Conservation (phyloP, 2,329 filamentous ascomycete species). For the Hirsutella rhossiliensis region DNA sequence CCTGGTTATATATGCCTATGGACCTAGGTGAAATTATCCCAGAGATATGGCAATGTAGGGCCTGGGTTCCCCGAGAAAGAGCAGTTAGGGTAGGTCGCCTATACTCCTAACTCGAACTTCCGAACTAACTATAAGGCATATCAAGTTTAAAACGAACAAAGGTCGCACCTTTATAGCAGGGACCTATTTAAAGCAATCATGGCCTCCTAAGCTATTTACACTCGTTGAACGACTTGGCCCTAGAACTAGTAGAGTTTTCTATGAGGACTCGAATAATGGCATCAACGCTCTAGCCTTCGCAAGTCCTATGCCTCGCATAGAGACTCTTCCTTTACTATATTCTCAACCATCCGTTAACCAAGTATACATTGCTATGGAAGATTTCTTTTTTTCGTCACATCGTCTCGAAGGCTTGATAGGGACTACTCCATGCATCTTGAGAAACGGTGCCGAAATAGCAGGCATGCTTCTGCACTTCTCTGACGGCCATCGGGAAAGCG, state of each 20-base stretch:
- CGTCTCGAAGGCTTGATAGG: slow-evolving; percentile 1
- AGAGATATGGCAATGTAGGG: slow-evolving; percentile 2
- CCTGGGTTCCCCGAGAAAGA: not conserved
- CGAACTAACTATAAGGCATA: not conserved
- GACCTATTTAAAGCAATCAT: slow-evolving; percentile 1
- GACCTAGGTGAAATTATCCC: not conserved
- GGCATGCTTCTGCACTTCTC: slow-evolving; percentile 4
- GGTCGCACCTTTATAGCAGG: slow-evolving; percentile 2
- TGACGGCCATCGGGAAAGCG: slow-evolving; percentile 2
- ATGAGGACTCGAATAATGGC: not conserved
- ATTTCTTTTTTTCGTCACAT: slow-evolving; percentile 5
- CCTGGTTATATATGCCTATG: not conserved
- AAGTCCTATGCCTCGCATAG: not conserved
- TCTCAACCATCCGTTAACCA: slow-evolving; percentile 1
- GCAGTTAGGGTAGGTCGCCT: slow-evolving; percentile 1
- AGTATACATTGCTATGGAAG: slow-evolving; percentile 2
- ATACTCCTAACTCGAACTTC: not conserved
- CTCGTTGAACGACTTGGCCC: slow-evolving; percentile 1
- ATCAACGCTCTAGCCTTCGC: slow-evolving; percentile 3
- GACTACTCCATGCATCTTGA: slow-evolving; percentile 1
- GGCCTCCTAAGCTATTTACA: not conserved
- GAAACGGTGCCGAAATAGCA: not conserved
- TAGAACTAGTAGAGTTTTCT: slow-evolving; percentile 1
- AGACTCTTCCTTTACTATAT: not conserved
- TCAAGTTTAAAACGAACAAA: slow-evolving; percentile 3